Percentiles rank a stretch among this genome's conserved stretches.
Evolutionary conservation across 208 protist species (phyloP).

Genomic region (Leishmania mexicana): DNA sequence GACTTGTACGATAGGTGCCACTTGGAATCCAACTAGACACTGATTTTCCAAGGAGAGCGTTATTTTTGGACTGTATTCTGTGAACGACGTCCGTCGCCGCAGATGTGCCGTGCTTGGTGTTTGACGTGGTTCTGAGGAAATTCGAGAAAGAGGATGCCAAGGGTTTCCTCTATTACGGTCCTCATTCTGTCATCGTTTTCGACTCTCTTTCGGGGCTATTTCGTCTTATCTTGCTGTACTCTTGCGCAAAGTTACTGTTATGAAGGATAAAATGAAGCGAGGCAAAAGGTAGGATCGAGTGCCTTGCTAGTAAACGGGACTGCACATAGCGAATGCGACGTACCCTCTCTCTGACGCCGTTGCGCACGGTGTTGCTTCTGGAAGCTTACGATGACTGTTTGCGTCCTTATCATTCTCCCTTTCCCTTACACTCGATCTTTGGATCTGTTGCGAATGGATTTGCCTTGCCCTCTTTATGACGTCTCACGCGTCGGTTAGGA

Average conservation of each 20-base stretch:
- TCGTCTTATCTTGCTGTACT: not conserved
- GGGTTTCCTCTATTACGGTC: not conserved
- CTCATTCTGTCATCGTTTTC: not conserved
- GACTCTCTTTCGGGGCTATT: not conserved
- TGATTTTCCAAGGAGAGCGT: not conserved
- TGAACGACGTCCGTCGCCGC: not conserved
- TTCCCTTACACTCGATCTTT: not conserved
- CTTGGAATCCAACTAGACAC: conserved; percentile 7
- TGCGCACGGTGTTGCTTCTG: not conserved
- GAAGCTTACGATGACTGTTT: not conserved
- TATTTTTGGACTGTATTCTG: not conserved
- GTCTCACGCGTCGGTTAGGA: not conserved
- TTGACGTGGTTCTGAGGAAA: not conserved
- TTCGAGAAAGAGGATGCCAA: not conserved
- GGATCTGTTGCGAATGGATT: not conserved
- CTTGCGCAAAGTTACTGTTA: not conserved
- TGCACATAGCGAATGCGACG: not conserved
- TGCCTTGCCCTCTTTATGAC: not conserved
- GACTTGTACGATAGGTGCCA: conserved; percentile 34
- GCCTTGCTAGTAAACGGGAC: not conserved
- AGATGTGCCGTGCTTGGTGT: not conserved
- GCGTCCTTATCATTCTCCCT: not conserved
- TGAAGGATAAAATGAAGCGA: not conserved
- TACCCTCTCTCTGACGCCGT: not conserved
- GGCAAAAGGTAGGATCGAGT: not conserved